These are phyloP conservation scores for Schwanniomyces sp. DNA, from an alignment of 805 yeast genomes.

Conservation along the genomic window DNA sequence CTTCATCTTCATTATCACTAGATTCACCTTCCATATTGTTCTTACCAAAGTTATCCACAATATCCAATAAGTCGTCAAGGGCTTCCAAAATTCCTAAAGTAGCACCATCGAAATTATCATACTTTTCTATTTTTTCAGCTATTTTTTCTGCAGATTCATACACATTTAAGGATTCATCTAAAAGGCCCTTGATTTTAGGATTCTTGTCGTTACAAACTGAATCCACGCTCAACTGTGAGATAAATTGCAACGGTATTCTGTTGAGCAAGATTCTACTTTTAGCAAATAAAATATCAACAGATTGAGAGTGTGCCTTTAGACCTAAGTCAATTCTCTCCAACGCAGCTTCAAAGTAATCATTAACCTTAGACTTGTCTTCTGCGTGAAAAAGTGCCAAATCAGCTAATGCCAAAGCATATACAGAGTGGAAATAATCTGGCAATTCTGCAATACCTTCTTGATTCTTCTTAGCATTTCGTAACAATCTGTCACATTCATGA, in stretches of 20 bases:
- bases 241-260: conserved; percentile 57
- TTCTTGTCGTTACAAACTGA: conserved; percentile 31
- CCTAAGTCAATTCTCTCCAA: conserved; percentile 69
- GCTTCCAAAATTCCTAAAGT: conserved; percentile 54
- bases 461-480: conserved; percentile 43
- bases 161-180: conserved; percentile 46
- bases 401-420: conserved; percentile 71
- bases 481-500: conserved; percentile 86
- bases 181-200: conserved; percentile 34
- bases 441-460: conserved; percentile 12
- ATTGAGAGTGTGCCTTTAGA: conserved; percentile 45
- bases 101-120: conserved; percentile 37
- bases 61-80: conserved; percentile 67
- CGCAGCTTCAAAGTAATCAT: conserved; percentile 67
- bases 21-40: conserved; percentile 49
- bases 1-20: conserved; percentile 45
- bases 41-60: conserved; percentile 64
- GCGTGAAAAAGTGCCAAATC: conserved; percentile 61
- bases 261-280: conserved; percentile 55
- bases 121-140: conserved; percentile 21
- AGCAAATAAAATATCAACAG: conserved; percentile 49
- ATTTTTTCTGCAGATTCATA: conserved; percentile 45
- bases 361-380: conserved; percentile 31
- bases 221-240: conserved; percentile 49
- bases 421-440: conserved; percentile 61